phyloP scores from a whole-genome alignment of 2,329 filamentous ascomycete genomes.

The Cladosporium sp. region DNA sequence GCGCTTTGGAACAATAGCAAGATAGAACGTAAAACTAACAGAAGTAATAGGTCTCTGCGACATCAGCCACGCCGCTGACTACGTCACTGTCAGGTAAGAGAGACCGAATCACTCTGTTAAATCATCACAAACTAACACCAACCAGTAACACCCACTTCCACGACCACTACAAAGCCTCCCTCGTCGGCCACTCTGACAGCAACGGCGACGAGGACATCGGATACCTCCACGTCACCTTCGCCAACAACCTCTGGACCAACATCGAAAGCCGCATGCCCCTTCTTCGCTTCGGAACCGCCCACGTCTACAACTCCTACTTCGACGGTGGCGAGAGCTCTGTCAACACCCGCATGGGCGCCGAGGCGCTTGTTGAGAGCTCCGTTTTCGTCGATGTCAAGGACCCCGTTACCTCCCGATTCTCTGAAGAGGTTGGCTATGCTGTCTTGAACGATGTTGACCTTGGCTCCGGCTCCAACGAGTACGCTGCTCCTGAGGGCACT shows the following conservation, averaged over 20 bases:
- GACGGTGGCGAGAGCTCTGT: constrained; percentile 33
- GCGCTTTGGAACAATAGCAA: too few species aligned
- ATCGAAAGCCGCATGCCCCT: constrained; percentile 60
- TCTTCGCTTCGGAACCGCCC: constrained; percentile 62
- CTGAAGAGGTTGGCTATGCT: constrained; percentile 32
- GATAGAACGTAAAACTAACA: too few species aligned
- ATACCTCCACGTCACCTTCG: constrained; percentile 59
- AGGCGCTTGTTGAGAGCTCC: constrained; percentile 41
- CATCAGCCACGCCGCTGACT: constrained; percentile 60
- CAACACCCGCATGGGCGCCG: constrained; percentile 40
- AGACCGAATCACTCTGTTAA: constrained; percentile 17
- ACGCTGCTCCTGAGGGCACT: constrained; percentile 31
- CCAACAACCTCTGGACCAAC: constrained; percentile 62
- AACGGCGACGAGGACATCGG: constrained; percentile 57
- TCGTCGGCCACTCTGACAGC: constrained; percentile 57
- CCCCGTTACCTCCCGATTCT: constrained; percentile 32
- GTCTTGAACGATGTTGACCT: constrained; percentile 31
- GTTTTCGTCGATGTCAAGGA: constrained; percentile 33
- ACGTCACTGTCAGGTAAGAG: constrained; percentile 44
- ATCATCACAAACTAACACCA: constrained; percentile 33
- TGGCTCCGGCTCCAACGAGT: constrained; percentile 30
- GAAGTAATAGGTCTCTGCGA: too few species aligned
- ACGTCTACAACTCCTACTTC: constrained; percentile 54
- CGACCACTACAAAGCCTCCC: constrained; percentile 59
- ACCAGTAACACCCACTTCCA: constrained; percentile 41